phyloP scores from a whole-genome alignment of 192 early-diverging fungal genomes.

The Coemansia sp. region DNA sequence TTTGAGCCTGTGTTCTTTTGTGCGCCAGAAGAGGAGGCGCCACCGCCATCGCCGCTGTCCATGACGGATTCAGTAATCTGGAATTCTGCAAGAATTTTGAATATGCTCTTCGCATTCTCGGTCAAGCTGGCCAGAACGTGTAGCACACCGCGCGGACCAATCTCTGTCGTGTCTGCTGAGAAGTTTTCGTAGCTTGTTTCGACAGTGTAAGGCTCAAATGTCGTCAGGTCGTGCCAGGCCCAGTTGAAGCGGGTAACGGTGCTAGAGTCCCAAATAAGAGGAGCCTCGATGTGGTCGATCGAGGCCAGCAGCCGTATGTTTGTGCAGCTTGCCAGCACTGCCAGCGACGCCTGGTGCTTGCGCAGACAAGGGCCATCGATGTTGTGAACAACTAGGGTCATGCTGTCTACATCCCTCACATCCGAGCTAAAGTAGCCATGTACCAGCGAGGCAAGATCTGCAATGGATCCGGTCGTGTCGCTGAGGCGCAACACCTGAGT shows the following conservation, averaged over 20 bases:
- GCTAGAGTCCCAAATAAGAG: slow-evolving; percentile 84
- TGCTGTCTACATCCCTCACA: slow-evolving; percentile 44
- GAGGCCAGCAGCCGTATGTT: slow-evolving; percentile 79
- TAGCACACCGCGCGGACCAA: slow-evolving; percentile 67
- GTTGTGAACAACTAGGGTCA: slow-evolving; percentile 86
- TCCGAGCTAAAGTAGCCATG: slow-evolving; percentile 61
- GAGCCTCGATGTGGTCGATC: slow-evolving; percentile 89
- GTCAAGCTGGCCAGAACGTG: slow-evolving; percentile 83
- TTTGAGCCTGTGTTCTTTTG: slow-evolving; percentile 37
- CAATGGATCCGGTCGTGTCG: slow-evolving; percentile 48
- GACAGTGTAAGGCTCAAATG: slow-evolving; percentile 73
- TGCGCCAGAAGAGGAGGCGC: slow-evolving; percentile 7
- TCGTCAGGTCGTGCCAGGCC: slow-evolving; percentile 91
- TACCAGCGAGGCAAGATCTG: slow-evolving; percentile 70
- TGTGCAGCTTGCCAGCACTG: slow-evolving; percentile 64
- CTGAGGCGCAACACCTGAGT: slow-evolving; percentile 31
- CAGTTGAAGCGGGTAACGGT: slow-evolving; percentile 70
- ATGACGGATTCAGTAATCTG: slow-evolving; percentile 61
- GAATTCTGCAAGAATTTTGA: slow-evolving; percentile 80
- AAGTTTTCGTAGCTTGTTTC: slow-evolving; percentile 88
- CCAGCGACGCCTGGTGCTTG: slow-evolving; percentile 68
- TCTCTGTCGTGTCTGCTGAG: slow-evolving; percentile 57
- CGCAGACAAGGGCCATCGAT: slow-evolving; percentile 82
- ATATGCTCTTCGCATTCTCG: slow-evolving; percentile 82
- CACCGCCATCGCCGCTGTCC: slow-evolving; percentile 22